Evolutionary conservation across 768 basidiomycete species (phyloP).

Genomic region (Serendipita sp.): DNA sequence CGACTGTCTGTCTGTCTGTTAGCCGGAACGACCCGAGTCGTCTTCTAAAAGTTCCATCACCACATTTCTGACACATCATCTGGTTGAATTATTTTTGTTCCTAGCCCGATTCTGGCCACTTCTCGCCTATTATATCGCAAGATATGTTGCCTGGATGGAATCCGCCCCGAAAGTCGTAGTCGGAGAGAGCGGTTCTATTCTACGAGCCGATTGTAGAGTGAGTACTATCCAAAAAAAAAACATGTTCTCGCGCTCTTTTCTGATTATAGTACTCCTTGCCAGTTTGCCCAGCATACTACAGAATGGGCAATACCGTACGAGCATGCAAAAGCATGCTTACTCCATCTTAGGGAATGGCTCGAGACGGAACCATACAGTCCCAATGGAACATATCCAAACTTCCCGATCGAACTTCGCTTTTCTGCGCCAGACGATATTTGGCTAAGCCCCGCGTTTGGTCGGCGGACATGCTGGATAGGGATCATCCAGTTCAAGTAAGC

Average conservation of each 20-base stretch:
- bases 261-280: slow-evolving; percentile 2
- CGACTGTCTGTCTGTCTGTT: not conserved
- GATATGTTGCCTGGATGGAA: slow-evolving; percentile 53
- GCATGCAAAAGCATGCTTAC: slow-evolving; percentile 48
- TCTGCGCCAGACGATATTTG: slow-evolving; percentile 82
- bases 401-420: slow-evolving; percentile 84
- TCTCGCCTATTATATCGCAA: slow-evolving; percentile 48
- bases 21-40: slow-evolving; percentile 21
- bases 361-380: slow-evolving; percentile 47
- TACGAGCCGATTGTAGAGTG: slow-evolving; percentile 88
- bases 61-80: slow-evolving; percentile 58
- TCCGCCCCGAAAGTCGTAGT: slow-evolving; percentile 39
- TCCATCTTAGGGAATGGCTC: slow-evolving; percentile 57
- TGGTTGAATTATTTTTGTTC: slow-evolving; percentile 73
- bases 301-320: slow-evolving; percentile 85
- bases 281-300: slow-evolving; percentile 88
- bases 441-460: slow-evolving; percentile 75
- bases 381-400: slow-evolving; percentile 71
- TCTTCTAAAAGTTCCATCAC: slow-evolving; percentile 53
- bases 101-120: slow-evolving; percentile 46
- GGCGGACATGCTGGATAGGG: slow-evolving; percentile 85
- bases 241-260: too few relatives aligned
- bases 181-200: slow-evolving; percentile 67
- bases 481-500: slow-evolving; percentile 90
- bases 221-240: slow-evolving; percentile 19